Percentiles rank a stretch among this genome's conserved stretches.
Conservation (phyloP, 2,329 filamentous ascomycete species). For the Aspergillus flavus region DNA sequence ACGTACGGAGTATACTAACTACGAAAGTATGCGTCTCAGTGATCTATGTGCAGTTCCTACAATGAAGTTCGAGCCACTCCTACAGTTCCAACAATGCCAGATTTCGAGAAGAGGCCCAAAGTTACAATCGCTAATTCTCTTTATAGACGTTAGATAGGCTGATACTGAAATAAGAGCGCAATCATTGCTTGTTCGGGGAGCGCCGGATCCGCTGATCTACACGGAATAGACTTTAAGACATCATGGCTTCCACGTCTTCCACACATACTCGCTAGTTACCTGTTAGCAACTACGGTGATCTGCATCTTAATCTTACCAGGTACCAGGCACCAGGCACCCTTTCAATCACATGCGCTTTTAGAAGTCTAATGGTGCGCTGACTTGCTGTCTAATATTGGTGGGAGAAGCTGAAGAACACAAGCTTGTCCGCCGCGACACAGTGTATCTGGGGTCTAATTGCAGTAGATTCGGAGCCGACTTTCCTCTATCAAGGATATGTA, state of each 20-base stretch:
- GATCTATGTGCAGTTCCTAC: not conserved
- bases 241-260: slow-evolving; percentile 2
- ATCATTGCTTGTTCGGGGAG: not conserved
- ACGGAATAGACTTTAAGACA: not conserved
- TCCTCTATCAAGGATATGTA: not conserved
- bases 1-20: not conserved
- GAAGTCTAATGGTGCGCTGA: not conserved
- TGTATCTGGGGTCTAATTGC: not conserved
- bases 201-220: slow-evolving; percentile 5
- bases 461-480: not conserved
- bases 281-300: slow-evolving; percentile 7
- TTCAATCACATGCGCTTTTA: not conserved
- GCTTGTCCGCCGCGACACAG: not conserved
- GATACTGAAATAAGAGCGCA: not conserved
- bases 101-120: not conserved
- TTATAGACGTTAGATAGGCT: not conserved
- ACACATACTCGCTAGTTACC: slow-evolving; percentile 1
- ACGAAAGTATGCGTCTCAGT: not conserved
- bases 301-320: slow-evolving; percentile 12
- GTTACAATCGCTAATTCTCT: no score
- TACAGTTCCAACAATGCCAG: not conserved
- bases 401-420: not conserved
- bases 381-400: not conserved
- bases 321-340: not conserved
- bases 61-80: not conserved